phyloP scores from a whole-genome alignment of 2,329 filamentous ascomycete species.

The Bisporella sp. region DNA sequence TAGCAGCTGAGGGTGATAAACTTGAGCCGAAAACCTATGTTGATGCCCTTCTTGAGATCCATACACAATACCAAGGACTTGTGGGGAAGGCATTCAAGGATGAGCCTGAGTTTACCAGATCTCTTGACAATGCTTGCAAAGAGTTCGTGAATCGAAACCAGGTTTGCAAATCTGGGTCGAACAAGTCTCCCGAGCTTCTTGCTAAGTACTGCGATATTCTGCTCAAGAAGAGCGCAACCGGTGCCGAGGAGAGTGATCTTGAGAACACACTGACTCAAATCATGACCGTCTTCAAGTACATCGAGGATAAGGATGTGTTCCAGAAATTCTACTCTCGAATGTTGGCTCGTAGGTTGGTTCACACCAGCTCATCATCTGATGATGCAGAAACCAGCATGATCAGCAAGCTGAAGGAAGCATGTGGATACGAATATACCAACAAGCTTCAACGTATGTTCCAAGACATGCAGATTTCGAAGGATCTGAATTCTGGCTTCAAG shows the following conservation, averaged over 20 bases:
- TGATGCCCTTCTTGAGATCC: conserved; percentile 87
- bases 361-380: conserved; percentile 90
- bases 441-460: conserved; percentile 99
- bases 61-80: conserved; percentile 85
- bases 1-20: conserved; percentile 79
- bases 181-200: conserved; percentile 87
- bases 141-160: conserved; percentile 98
- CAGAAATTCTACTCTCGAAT: conserved; percentile 99
- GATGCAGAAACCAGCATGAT: conserved; percentile 99
- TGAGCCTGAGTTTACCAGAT: conserved; percentile 93
- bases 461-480: conserved; percentile 98
- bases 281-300: conserved; percentile 99
- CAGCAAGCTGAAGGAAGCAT: conserved; percentile 96
- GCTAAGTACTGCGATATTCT: conserved; percentile 94
- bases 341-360: conserved; percentile 88
- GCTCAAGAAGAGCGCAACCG: conserved; percentile 86
- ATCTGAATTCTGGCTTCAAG: conserved; percentile 84
- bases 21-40: conserved; percentile 96
- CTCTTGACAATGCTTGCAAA: conserved; percentile 91
- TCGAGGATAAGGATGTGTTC: conserved; percentile 99
- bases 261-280: conserved; percentile 85
- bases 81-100: conserved; percentile 91
- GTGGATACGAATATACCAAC: conserved; percentile 98
- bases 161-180: conserved; percentile 88
- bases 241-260: conserved; percentile 87